Evolutionary conservation across 2,329 filamentous ascomycete species (phyloP), one percentile per base, ranked within the genome.

Genomic region (Beauveria asiatica): DNA sequence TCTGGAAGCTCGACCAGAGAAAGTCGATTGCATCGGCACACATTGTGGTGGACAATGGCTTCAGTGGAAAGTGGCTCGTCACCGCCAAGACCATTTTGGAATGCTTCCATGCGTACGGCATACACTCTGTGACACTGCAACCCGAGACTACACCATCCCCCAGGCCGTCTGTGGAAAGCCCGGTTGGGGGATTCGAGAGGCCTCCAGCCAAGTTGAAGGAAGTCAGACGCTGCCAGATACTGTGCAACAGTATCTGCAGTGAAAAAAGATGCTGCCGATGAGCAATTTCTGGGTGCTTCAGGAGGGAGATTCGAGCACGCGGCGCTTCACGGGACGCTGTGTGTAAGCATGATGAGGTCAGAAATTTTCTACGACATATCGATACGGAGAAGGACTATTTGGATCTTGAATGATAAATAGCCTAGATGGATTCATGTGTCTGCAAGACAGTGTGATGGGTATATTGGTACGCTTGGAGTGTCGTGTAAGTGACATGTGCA

Each of bases 31-130:
- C 88, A 8, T 85, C 85, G 1, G 87, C 85, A 1, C 88, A 90
- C 67, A 74, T 92, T 1, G 78, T 87, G 0, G 80, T 90, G 17
- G 78, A 80, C 1, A 80, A 84, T 62, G 75, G 79, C 56, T 78
- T 79, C 9, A 71, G 89, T 25, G 70, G 75, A 41, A 74, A 75
- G 54, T 90, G 90, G 68, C 80, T 83, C 73, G 75, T 77, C 55
- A 81, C 81, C 62, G 83, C 85, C 2, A 81, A 79, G 65, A 82
- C 80, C 2, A 81, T 89, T 57, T 81, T 80, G 61, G 81, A 90
- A 69, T 90, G 87, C 68, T 78, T 92, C 44, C 86, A 89, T 66
- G 85, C 82, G 2, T 90, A 90, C 66, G 88, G 87, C 5, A 84
- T 92, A 62, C 86, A 91, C 70, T 88, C 85, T 13, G 79, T 78